These are phyloP conservation scores for Podospora fimiseda DNA, from an alignment of 495 filamentous ascomycete species.

Conservation along the genomic window DNA sequence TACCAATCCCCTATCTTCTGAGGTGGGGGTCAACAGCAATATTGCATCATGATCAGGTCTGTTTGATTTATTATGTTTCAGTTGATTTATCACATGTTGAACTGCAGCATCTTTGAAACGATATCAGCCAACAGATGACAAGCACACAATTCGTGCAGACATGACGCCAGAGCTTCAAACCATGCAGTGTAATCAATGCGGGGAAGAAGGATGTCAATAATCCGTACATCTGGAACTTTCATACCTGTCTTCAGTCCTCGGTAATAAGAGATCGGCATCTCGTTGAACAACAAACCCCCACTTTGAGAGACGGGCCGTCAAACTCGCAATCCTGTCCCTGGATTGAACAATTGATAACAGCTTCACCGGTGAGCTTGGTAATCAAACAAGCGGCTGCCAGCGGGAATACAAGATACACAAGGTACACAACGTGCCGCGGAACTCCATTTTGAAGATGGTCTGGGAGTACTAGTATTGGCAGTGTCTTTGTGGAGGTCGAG, in stretches of 20 bases:
- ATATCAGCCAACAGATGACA: neutral
- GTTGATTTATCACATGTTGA: neutral
- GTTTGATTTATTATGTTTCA: neutral
- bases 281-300: neutral
- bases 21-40: neutral
- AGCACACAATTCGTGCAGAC: constrained; percentile 11
- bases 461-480: no score
- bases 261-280: no score
- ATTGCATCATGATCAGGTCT: neutral
- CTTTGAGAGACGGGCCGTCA: neutral
- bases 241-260: no score
- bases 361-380: constrained; percentile 5
- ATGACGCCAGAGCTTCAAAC: constrained; percentile 5
- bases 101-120: neutral
- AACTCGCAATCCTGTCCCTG: constrained; percentile 12
- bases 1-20: no score
- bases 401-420: neutral
- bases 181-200: neutral
- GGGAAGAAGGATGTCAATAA: neutral
- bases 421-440: neutral
- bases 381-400: neutral
- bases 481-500: no score
- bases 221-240: no score
- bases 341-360: constrained; percentile 16
- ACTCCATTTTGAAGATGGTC: neutral